phyloP scores from a whole-genome alignment of 2,329 filamentous ascomycete genomes.

The Furcasterigmium sp. region DNA sequence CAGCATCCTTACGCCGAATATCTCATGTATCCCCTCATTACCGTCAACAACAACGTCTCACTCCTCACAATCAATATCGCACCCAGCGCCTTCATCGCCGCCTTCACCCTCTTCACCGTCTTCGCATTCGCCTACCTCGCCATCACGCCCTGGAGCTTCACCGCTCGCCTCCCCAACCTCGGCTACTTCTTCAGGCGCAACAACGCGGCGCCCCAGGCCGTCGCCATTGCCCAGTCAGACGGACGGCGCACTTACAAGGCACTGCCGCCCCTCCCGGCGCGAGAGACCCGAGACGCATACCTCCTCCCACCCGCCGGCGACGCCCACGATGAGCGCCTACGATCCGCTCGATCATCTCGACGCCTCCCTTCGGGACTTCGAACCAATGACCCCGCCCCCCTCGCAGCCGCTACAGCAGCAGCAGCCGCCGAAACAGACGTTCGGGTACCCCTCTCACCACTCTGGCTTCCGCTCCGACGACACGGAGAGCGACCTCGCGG shows the following conservation, averaged over 20 bases:
- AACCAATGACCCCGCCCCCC: conserved; percentile 36
- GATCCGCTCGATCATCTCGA: conserved; percentile 38
- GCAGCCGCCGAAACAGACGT: conserved; percentile 15
- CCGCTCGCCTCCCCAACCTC: conserved; percentile 12
- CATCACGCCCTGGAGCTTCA: conserved; percentile 22
- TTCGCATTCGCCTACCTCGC: conserved; percentile 49
- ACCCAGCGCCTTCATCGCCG: conserved; percentile 51
- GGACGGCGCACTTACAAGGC: conserved; percentile 10
- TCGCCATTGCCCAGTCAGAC: conserved; percentile 7
- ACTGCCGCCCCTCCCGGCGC: conserved; percentile 12
- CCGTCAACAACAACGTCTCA: conserved; percentile 57
- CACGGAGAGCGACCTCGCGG: conserved; percentile 26
- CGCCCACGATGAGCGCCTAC: conserved; percentile 13
- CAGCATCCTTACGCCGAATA: too few relatives aligned
- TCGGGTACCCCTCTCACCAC: conserved; percentile 35
- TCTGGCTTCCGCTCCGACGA: conserved; percentile 35
- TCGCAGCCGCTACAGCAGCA: too few relatives aligned
- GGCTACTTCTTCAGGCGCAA: conserved; percentile 13
- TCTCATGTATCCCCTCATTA: conserved; percentile 49
- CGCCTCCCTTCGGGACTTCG: conserved; percentile 51
- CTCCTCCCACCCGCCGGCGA: conserved; percentile 12
- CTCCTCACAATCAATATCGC: conserved; percentile 55
- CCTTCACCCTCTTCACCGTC: conserved; percentile 43
- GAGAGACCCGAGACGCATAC: conserved; percentile 7
- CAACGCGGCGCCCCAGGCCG: conserved; percentile 9